Evolutionary conservation across 352 stramenopile species (phyloP).

Genomic region (Pythium brassicae): DNA sequence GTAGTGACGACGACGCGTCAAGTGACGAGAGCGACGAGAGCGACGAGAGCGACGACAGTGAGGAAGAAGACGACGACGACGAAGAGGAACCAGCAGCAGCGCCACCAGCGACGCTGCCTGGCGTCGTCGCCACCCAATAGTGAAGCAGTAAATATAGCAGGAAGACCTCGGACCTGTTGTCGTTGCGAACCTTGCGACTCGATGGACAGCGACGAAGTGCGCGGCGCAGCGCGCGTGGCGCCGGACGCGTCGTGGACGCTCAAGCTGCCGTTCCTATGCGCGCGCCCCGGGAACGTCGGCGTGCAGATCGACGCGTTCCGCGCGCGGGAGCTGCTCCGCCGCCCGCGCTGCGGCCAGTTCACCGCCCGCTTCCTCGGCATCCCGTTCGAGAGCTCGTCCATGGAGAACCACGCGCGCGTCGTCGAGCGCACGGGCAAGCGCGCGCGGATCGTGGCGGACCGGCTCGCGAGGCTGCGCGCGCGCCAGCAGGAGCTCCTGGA

Average conservation of each 20-base stretch:
- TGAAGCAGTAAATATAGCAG: not conserved
- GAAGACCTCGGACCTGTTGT: not conserved
- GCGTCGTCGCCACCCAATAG: not conserved
- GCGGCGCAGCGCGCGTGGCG: constrained; percentile 6
- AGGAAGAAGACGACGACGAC: not conserved
- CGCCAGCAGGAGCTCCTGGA: constrained; percentile 38
- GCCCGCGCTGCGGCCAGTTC: constrained; percentile 56
- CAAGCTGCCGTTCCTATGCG: constrained; percentile 48
- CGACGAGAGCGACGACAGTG: not conserved
- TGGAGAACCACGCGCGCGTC: constrained; percentile 68
- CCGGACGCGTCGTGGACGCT: constrained; percentile 9
- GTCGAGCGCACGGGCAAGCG: constrained; percentile 48
- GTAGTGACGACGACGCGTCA: constrained; percentile 14
- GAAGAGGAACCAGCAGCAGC: not conserved
- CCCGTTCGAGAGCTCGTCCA: constrained; percentile 59
- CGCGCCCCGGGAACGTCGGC: constrained; percentile 66
- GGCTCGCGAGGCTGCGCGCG: constrained; percentile 39
- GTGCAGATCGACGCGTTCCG: constrained; percentile 76
- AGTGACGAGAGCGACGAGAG: constrained; percentile 21
- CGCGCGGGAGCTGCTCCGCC: constrained; percentile 47
- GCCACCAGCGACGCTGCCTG: not conserved
- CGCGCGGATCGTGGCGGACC: constrained; percentile 35
- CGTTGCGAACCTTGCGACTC: not conserved
- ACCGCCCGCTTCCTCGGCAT: constrained; percentile 63
- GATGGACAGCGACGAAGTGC: constrained; percentile 23